Evolutionary conservation across 345 rosid species (phyloP), one percentile per base, ranked within the genome.

Genomic region (Citrus cavaleriei): DNA sequence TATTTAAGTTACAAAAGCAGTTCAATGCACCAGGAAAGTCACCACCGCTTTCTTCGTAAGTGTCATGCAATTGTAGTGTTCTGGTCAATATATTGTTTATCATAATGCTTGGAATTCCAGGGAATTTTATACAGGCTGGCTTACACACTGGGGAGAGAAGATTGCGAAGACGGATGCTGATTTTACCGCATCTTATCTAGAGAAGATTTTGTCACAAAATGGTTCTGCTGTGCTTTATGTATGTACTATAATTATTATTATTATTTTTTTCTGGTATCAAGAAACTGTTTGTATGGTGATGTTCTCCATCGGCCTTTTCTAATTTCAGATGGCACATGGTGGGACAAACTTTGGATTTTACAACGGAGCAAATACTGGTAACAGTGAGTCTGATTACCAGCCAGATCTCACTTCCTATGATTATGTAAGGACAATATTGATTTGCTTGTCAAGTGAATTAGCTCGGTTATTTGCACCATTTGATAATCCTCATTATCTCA

Each of bases 121-220:
- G 76, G 99, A 95, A 86, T 95, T 95, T 72, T 95, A 95, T 69
- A 95, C 99, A 24, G 99, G 99, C 46, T 95, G 99, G 99, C 92
- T 95, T 78, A 95, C 98, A 32, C 99, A 95, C 63, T 95, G 99
- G 98, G 91, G 98, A 28, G 95, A 95, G 89, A 90, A 89, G 85
- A 80, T 83, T 81, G 91, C 93, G 66, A 82, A 78, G 65, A 93
- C 97, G 10, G 89, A 77, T 83, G 95, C 95, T 54, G 86, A 88
- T 30, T 81, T 73, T 81, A 91, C 98, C 0, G 97, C 99, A 16
- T 75, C 90, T 77, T 86, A 89, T 62, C 89, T 95, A 81, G 89
- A 87, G 80, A 92, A 93, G 80, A 90, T 93, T 59, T 79, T 95
- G 73, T 89, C 94, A 71, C 87, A 68, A 78, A 92, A 92, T 84